phyloP scores from a whole-genome alignment of 805 yeast genomes.

The Lachancea sp. region DNA sequence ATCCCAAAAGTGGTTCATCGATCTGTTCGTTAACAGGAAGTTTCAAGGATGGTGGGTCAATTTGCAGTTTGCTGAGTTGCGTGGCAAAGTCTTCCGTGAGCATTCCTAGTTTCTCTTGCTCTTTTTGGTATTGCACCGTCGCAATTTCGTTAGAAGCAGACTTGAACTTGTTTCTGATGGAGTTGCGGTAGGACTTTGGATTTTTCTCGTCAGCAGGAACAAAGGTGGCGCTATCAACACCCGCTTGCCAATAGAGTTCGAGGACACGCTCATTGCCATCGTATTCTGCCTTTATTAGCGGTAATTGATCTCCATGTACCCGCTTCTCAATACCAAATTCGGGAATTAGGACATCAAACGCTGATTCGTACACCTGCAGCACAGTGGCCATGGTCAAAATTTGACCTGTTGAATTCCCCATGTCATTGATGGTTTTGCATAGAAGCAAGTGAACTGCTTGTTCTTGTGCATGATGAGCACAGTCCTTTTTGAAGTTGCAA shows the following conservation, averaged over 20 bases:
- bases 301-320: constrained; percentile 96
- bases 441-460: constrained; percentile 85
- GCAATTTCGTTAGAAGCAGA: constrained; percentile 71
- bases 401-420: constrained; percentile 70
- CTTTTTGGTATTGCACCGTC: constrained; percentile 33
- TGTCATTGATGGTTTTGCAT: constrained; percentile 75
- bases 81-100: constrained; percentile 39
- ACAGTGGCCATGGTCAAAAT: constrained; percentile 79
- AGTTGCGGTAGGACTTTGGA: constrained; percentile 66
- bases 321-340: constrained; percentile 93
- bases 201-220: constrained; percentile 86
- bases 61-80: constrained; percentile 44
- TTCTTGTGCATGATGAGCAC: constrained; percentile 88
- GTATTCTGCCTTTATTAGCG: constrained; percentile 86
- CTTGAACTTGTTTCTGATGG: constrained; percentile 72
- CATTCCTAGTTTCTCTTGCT: constrained; percentile 17
- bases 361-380: constrained; percentile 88
- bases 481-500: constrained; percentile 92
- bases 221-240: constrained; percentile 86
- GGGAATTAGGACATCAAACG: constrained; percentile 88
- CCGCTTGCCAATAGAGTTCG: constrained; percentile 88
- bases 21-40: constrained; percentile 20
- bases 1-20: constrained; percentile 45
- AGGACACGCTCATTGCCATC: constrained; percentile 59
- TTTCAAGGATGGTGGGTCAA: constrained; percentile 42